Evolutionary conservation across 2,329 filamentous ascomycete genomes (phyloP), one percentile per base, ranked within the genome.

Genomic region (Paecilomyces formosus): DNA sequence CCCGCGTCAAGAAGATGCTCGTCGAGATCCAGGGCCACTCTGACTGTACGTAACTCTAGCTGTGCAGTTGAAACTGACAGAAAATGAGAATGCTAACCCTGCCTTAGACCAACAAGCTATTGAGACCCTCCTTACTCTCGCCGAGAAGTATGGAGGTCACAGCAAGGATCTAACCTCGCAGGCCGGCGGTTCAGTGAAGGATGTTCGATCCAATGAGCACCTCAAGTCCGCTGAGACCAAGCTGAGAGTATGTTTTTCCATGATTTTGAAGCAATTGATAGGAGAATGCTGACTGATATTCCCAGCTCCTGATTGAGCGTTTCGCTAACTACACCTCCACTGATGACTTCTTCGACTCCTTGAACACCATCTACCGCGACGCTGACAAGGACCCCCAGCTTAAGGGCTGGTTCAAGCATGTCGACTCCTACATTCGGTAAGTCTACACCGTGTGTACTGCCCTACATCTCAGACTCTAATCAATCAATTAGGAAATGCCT

Each of bases 1-100:
- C 87, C 84, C 89, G 94, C 39, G 78, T 99, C 65, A 99, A 93
- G 86, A 97, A 97, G 85, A 96, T 97, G 89, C 79, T 99, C 45
- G 86, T 97, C 53, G 94, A 99, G 76, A 92, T 96, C 67, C 94
- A 99, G 78, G 90, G 93, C 58, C 94, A 97, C 70, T 85, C 90
- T 59, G 93, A 99, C 68, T 99, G 84, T 86, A 75, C 73, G 82
- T 76, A 18, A 3, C n/a, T 3, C 30, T 31, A n/a, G n/a, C 53
- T 33, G 7, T 18, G 39, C 11, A 55, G 18, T 15, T 35, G 51
- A 31, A 15, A 52, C 56, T 57, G 28, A 54, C 13, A 24, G 26
- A 13, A 24, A 22, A 33, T 22, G 28, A 30, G 30, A 35, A 12
- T 54, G 21, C 31, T 39, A 13, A 56, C 28, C 3, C 15, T 13